Evolutionary conservation across 768 basidiomycete genomes (phyloP).

Genomic region (Leccinum barrowsii): DNA sequence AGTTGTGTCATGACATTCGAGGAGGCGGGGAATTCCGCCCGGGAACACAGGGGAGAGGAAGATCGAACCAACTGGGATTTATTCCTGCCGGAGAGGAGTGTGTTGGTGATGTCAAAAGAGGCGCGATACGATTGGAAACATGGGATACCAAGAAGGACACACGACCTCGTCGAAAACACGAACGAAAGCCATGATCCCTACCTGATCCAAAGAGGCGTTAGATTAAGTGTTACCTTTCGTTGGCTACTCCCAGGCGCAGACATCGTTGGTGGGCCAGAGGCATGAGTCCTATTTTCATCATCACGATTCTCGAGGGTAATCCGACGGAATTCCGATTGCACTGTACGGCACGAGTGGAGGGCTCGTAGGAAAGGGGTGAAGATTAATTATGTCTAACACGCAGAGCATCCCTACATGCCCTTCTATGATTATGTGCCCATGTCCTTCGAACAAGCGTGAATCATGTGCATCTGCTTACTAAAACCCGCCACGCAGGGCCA

Average conservation of each 20-base stretch:
- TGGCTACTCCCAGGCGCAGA: conserved; percentile 87
- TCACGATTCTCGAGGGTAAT: background rate
- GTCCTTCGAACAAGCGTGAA: conserved; percentile 14
- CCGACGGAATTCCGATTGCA: background rate
- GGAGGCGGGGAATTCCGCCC: conserved; percentile 13
- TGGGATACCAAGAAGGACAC: conserved; percentile 65
- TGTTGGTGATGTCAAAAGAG: conserved; percentile 74
- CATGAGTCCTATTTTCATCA: conserved; percentile 12
- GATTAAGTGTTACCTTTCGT: conserved; percentile 82
- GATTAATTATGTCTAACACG: conserved; percentile 31
- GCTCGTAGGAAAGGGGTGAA: conserved; percentile 12
- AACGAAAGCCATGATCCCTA: conserved; percentile 18
- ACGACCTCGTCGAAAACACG: conserved; percentile 54
- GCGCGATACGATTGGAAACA: conserved; percentile 89
- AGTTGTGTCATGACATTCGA: conserved; percentile 80
- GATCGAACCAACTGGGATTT: conserved; percentile 37
- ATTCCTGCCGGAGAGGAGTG: conserved; percentile 71
- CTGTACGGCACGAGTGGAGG: background rate
- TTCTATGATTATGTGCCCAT: conserved; percentile 26
- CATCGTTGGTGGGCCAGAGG: conserved; percentile 56
- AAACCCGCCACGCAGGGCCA: conserved; percentile 90
- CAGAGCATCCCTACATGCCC: conserved; percentile 20
- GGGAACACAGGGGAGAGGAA: background rate
- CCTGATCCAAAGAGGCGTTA: conserved; percentile 50
- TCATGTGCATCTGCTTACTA: conserved; percentile 20